phyloP scores from a whole-genome alignment of 2,329 filamentous ascomycete species.

The Stromatinia cepivora region DNA sequence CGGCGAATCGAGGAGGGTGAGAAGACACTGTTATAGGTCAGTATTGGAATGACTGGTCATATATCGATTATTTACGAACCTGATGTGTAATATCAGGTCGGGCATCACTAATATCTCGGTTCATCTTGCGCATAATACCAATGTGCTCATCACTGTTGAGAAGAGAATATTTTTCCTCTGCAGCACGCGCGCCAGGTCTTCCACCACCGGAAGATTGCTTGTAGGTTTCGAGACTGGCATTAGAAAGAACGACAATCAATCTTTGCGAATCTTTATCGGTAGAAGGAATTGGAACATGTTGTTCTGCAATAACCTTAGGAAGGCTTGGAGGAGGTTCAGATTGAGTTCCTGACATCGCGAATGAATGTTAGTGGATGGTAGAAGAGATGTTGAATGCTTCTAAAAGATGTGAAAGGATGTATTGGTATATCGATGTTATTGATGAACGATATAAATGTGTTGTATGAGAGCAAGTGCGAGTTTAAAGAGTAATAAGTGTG shows the following conservation, averaged over 20 bases:
- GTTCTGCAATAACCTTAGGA: constrained; percentile 89
- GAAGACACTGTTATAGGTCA: constrained; percentile 69
- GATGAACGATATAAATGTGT: constrained; percentile 18
- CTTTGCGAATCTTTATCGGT: constrained; percentile 89
- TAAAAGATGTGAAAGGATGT: neutral
- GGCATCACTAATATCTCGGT: constrained; percentile 95
- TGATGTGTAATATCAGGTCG: constrained; percentile 98
- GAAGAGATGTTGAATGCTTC: constrained; percentile 20
- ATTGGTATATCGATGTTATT: neutral
- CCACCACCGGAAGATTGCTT: constrained; percentile 77
- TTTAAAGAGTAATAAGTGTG: neutral
- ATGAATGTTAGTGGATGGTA: constrained; percentile 31
- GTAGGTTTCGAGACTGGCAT: constrained; percentile 97
- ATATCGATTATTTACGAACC: constrained; percentile 56
- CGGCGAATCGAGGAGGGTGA: constrained; percentile 94
- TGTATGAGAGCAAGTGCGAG: constrained; percentile 4
- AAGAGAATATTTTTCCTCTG: constrained; percentile 92
- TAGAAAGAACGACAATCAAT: constrained; percentile 92
- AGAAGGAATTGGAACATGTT: constrained; percentile 78
- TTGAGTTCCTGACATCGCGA: constrained; percentile 70
- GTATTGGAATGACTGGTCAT: constrained; percentile 28
- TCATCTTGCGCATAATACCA: constrained; percentile 99
- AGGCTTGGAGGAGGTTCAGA: constrained; percentile 90
- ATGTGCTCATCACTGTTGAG: constrained; percentile 99
- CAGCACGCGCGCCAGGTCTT: constrained; percentile 56